Conservation (phyloP, 108 stramenopile species). For the Thalassiosira profunda region DNA sequence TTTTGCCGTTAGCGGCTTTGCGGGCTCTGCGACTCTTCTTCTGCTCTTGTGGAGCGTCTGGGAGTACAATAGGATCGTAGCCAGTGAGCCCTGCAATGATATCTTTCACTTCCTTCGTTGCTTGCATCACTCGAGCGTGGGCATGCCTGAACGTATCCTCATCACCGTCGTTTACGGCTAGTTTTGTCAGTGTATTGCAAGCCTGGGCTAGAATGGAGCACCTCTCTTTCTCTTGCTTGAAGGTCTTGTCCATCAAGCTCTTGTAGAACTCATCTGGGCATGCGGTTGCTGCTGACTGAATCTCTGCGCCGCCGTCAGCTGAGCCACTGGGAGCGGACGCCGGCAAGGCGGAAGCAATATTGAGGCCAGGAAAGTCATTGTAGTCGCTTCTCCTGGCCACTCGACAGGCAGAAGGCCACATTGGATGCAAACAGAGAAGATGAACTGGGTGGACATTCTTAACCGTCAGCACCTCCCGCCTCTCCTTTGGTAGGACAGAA, state of each 20-base stretch:
- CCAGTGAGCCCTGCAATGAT: background rate
- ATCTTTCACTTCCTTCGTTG: background rate
- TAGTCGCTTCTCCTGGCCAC: background rate
- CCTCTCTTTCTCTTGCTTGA: background rate
- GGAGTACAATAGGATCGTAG: no score
- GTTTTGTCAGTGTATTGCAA: background rate
- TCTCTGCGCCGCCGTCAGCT: no score
- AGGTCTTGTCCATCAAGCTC: background rate
- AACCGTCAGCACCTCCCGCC: background rate
- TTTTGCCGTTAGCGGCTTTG: no score
- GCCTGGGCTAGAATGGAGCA: no score
- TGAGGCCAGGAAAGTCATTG: background rate
- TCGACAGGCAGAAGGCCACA: background rate
- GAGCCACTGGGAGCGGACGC: no score
- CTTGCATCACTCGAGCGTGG: background rate
- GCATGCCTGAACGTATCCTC: background rate
- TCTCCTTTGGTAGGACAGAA: background rate
- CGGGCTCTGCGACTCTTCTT: no score
- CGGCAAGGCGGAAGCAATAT: background rate
- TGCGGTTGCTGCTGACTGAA: background rate
- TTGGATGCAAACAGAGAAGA: background rate
- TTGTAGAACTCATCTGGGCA: background rate
- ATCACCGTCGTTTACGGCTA: background rate
- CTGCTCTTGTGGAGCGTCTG: no score
- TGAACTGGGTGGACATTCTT: background rate